phyloP scores from a whole-genome alignment of 768 basidiomycete species.

The Postia placenta region DNA sequence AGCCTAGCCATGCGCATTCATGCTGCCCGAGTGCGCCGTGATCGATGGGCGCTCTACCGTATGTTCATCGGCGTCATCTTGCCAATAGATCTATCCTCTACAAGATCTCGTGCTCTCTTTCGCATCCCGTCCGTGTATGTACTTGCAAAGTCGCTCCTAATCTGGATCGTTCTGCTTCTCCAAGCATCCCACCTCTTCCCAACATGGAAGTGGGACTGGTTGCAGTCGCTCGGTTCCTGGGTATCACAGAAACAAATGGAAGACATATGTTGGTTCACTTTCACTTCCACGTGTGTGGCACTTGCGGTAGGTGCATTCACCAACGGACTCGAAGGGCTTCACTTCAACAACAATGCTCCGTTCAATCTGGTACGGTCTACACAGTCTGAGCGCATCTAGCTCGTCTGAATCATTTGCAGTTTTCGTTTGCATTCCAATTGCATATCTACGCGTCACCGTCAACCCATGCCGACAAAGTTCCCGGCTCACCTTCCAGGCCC shows the following conservation, averaged over 20 bases:
- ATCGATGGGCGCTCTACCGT: constrained; percentile 13
- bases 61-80: constrained; percentile 33
- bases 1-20: constrained; percentile 22
- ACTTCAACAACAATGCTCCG: constrained; percentile 45
- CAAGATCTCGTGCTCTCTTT: constrained; percentile 49
- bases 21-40: constrained; percentile 9
- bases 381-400: too few species aligned
- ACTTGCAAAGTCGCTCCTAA: constrained; percentile 45
- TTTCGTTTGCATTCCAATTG: constrained; percentile 72
- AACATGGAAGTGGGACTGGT: constrained; percentile 20
- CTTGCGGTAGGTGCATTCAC: constrained; percentile 63
- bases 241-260: constrained; percentile 45
- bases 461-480: constrained; percentile 41
- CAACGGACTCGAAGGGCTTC: constrained; percentile 60
- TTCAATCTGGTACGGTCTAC: constrained; percentile 62
- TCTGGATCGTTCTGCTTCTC: constrained; percentile 55
- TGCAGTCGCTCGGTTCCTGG: constrained; percentile 39
- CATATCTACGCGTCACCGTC: constrained; percentile 68
- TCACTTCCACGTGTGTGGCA: constrained; percentile 58
- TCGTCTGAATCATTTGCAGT: constrained; percentile 33
- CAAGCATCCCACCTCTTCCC: constrained; percentile 47
- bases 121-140: constrained; percentile 62
- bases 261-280: constrained; percentile 69
- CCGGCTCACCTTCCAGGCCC: constrained; percentile 51
- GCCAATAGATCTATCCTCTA: constrained; percentile 58